phyloP scores from a whole-genome alignment of 2,329 filamentous ascomycete species.

The Fragosphaeria purpurea region DNA sequence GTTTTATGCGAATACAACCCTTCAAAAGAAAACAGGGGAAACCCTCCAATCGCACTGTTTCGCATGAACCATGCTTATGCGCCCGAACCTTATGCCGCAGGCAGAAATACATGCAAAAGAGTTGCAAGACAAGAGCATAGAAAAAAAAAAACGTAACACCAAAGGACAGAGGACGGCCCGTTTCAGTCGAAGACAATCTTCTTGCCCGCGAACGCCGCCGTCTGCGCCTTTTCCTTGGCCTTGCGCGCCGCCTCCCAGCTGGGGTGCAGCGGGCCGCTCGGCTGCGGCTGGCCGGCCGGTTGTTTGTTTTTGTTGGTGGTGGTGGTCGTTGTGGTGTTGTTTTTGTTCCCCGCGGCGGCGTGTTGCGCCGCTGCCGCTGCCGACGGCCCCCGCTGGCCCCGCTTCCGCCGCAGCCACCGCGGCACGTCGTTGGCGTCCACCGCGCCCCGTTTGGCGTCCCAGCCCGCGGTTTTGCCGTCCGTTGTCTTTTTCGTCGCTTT shows the following conservation, averaged over 20 bases:
- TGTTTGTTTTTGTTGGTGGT: conserved; percentile 12
- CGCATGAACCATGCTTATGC: no score
- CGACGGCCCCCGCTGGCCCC: conserved; percentile 1
- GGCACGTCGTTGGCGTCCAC: conserved; percentile 35
- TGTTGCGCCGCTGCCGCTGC: conserved; percentile 5
- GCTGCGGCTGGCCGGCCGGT: conserved; percentile 11
- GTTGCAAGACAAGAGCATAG: neutral
- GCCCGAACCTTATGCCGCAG: no score
- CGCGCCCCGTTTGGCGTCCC: conserved; percentile 48
- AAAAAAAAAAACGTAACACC: neutral
- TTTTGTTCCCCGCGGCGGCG: neutral
- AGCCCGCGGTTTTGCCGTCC: conserved; percentile 27
- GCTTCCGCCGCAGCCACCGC: conserved; percentile 31
- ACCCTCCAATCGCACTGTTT: no score
- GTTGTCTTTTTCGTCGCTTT: conserved; percentile 56
- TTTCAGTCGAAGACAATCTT: conserved; percentile 46
- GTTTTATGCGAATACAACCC: no score
- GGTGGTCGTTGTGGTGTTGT: conserved; percentile 1
- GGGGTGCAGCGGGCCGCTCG: conserved; percentile 44
- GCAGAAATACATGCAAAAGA: neutral
- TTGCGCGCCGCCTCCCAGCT: conserved; percentile 56
- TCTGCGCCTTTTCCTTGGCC: conserved; percentile 46
- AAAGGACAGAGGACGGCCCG: neutral
- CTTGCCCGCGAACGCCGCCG: conserved; percentile 42
- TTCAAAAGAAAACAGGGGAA: no score